A percentile compares a stretch with the other conserved stretches of the same genome.
Conservation (phyloP, 169 alveolate genomes). For the Plasmodium inui region DNA sequence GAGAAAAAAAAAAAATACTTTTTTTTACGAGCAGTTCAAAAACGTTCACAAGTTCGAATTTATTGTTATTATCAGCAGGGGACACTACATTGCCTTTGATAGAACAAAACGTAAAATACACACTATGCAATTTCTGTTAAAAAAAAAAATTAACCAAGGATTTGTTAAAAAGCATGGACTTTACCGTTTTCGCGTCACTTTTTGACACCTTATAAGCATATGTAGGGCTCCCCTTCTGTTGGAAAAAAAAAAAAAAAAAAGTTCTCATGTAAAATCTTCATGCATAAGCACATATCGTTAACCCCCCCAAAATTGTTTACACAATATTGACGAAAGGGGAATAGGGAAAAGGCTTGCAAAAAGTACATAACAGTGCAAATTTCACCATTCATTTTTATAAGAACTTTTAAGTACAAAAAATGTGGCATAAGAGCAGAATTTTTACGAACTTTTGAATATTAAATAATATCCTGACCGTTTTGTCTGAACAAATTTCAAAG, state of each 20-base stretch:
- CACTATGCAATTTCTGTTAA: slow-evolving; percentile 1
- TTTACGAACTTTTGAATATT: slow-evolving; percentile 9
- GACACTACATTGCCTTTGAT: background rate
- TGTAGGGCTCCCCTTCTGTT: background rate
- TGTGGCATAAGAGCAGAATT: slow-evolving; percentile 35
- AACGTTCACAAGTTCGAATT: background rate
- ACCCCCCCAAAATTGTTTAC: background rate
- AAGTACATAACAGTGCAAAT: slow-evolving; percentile 7
- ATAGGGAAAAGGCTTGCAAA: slow-evolving; percentile 19
- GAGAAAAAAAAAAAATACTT: slow-evolving; percentile 1
- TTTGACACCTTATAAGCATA: background rate
- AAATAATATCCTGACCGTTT: slow-evolving; percentile 18
- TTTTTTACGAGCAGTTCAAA: slow-evolving; percentile 4
- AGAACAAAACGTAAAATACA: slow-evolving; percentile 27
- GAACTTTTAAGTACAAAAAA: background rate
- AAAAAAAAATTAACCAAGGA: slow-evolving; percentile 10
- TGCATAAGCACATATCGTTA: slow-evolving; percentile 7
- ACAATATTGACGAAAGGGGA: background rate
- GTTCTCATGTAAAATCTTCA: background rate
- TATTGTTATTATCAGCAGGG: slow-evolving; percentile 1
- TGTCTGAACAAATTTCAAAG: slow-evolving; percentile 25
- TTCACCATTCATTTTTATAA: slow-evolving; percentile 12
- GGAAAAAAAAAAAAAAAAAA: background rate
- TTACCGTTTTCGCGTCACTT: slow-evolving; percentile 13
- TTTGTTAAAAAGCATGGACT: slow-evolving; percentile 10